Conservation (phyloP, 257 asterid genomes). For the Solanum acaule region DNA sequence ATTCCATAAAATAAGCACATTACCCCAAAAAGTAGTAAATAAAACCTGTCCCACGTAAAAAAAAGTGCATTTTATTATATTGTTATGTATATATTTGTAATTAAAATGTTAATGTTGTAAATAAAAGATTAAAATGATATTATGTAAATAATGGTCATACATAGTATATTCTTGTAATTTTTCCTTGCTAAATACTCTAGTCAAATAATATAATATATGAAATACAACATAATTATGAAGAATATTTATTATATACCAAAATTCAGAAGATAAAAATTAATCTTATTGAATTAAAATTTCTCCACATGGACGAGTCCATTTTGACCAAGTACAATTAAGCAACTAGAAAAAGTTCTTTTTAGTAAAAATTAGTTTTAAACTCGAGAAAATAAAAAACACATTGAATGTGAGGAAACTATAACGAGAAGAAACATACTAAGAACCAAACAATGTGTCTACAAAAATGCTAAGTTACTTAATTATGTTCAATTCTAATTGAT, state of each 20-base stretch:
- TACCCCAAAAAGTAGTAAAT: too few species aligned
- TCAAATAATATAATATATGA: not conserved
- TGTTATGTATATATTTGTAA: too few species aligned
- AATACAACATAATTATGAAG: not conserved
- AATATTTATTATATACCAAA: not conserved
- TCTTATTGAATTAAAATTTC: not conserved
- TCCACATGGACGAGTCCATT: not conserved
- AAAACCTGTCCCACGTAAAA: too few species aligned
- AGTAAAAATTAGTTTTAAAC: not conserved
- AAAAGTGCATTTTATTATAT: too few species aligned
- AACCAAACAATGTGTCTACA: not conserved
- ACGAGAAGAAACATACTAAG: too few species aligned
- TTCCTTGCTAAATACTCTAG: not conserved
- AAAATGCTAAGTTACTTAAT: too few species aligned
- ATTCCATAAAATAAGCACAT: too few species aligned
- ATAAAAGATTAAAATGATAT: too few species aligned
- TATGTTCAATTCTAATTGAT: not conserved
- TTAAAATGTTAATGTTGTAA: too few species aligned
- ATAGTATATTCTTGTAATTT: too few species aligned
- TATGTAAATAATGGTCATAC: too few species aligned
- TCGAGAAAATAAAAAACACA: not conserved
- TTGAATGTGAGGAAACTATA: too few species aligned
- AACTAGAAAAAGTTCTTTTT: not conserved
- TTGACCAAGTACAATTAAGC: not conserved
- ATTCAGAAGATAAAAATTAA: not conserved